Percentiles rank a stretch among this genome's conserved stretches.
Evolutionary conservation across 306 rosid species (phyloP).

Genomic region (Gastrolobium bilobum): DNA sequence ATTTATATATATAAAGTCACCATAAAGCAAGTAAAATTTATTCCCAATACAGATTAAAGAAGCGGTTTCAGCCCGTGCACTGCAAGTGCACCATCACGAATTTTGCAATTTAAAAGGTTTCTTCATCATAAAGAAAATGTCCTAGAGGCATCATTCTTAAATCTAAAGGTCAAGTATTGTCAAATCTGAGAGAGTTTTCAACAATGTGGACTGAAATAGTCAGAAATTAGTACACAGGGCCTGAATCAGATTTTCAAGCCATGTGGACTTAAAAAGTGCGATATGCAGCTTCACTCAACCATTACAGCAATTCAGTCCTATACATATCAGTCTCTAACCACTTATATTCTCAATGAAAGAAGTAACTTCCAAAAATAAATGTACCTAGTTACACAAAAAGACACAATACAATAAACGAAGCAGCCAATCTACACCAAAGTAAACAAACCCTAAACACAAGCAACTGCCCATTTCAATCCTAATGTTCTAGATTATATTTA

Average conservation of each 20-base stretch:
- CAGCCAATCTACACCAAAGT: conserved; percentile 16
- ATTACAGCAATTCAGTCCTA: background rate
- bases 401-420: conserved; percentile 5
- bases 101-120: no score
- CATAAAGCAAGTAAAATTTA: background rate
- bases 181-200: background rate
- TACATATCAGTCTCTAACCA: conserved; percentile 11
- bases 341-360: background rate
- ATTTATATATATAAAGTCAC: background rate
- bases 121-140: background rate
- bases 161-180: background rate
- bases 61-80: no score
- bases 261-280: conserved; percentile 27
- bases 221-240: background rate
- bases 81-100: no score
- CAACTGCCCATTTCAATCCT: conserved; percentile 9
- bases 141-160: background rate
- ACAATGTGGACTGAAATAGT: background rate
- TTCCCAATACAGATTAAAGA: background rate
- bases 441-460: conserved; percentile 3
- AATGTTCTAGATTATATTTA: conserved; percentile 29
- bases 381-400: conserved; percentile 1
- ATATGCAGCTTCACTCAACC: conserved; percentile 23
- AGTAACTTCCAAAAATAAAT: conserved; percentile 7
- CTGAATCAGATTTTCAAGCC: background rate